Evolutionary conservation across 495 filamentous ascomycete genomes (phyloP), one percentile per base, ranked within the genome.

Genomic region (Penicillium verhagenii): DNA sequence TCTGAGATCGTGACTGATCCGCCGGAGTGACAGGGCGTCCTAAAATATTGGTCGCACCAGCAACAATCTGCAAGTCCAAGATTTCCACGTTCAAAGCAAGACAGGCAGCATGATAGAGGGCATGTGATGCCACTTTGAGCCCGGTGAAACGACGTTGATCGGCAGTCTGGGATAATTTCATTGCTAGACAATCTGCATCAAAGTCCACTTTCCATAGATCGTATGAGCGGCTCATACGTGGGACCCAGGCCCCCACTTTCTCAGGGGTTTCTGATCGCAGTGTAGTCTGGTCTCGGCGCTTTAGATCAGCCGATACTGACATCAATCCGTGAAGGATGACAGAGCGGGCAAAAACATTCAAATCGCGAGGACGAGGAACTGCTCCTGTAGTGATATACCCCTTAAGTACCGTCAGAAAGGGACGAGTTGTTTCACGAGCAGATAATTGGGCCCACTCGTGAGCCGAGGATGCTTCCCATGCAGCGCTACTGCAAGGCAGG

Each of bases 231-330:
- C 64, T 61, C 52, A 82, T 74, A 24, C 77, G 78, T 5, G 65
- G 60, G 14, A 72, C 77, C 82, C 79, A 83, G 11, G 75, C 68
- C 6, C 70, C 69, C 14, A 74, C 61, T 7, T 51, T 65, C 3
- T 77, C 72, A 14, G 73, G 71, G 11, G 64, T 74, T 25, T 68
- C 69, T 14, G 69, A 69, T 14, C 68, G 64, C 1, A 65, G 44
- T 9, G 78, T 79, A 1, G 78, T 83, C 47, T 85, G 80, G 46
- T 82, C 80, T 18, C 81, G 65, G 8, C 81, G 70, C 54, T 78
- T 76, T 50, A 85, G 71, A 50, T 83, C 80, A 59, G 80, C 79
- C 9, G 76, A 77, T 1, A 84, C 66, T 11, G 76, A 80, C 79
- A 85, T 81, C 7, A 82, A 63, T 1, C 81, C 81, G 43, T 82